Base-by-base conservation (phyloP, 148 eudicot species). In the Rhododendron griersonianum region DNA sequence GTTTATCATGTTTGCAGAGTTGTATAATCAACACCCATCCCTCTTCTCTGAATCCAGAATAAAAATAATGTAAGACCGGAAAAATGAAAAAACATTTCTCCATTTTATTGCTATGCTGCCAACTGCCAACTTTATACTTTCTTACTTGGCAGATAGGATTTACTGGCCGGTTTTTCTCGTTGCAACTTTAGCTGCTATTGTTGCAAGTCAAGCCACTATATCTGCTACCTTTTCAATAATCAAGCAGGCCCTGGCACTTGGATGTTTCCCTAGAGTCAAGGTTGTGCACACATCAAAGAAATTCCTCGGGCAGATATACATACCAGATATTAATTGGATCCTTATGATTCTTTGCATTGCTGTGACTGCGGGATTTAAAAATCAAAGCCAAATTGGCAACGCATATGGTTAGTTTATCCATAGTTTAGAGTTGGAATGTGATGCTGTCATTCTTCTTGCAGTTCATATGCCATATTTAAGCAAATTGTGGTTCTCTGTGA, bases 161-260 rank as follows among this genome's bases (percentile, higher is more conserved):
- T 97, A 97, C 89, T 97, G 99, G 99, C 99, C 99, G 1, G 93
- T 92, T 63, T 97, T 97, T 86, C 50, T 97, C 53, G 53, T 97
- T 87, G 99, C 99, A n/a, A 97, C 99, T 85, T 75, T 97, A 83
- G 95, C 99, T 77, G 99, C 99, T 48, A 91, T 95, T 84, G 96
- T 97, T 77, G 99, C 99, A 69, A 97, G 99, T 89, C 99, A 97
- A 86, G 99, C 99, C 67, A 95, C 99, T 39, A 97, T 97, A 90
- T 92, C 99, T 51, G 99, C 99, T 41, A 94, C 98, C 37, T 97
- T 97, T 87, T 97, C 99, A 81, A 95, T 97, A 81, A 95, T 95
- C 91, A 97, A 94, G 89, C 99, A 97, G 86, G 98, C 99, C 67
- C 89, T 90, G 87, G 98, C 98, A 35, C 94, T 93, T 51, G 99